Percentiles rank a stretch among this genome's conserved stretches.
Evolutionary conservation across 2,329 filamentous ascomycete species (phyloP).

Genomic region (Periconia sp.): DNA sequence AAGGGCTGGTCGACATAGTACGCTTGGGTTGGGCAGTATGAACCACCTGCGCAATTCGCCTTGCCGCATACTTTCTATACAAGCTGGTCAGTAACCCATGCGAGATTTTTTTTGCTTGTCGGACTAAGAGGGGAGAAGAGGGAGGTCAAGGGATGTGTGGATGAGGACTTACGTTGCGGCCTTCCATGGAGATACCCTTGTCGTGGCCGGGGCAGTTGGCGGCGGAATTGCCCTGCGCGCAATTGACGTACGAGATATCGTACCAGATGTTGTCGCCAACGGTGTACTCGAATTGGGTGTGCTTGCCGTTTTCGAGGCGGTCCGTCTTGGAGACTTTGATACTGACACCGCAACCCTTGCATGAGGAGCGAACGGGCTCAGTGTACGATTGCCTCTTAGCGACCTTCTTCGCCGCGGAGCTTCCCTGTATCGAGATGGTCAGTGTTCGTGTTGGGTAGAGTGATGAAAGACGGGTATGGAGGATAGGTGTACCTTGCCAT

Average conservation of each 20-base stretch:
- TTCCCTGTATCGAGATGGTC: background rate
- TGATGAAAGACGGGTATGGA: background rate
- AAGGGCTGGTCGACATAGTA: conserved; percentile 28
- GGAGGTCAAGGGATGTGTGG: background rate
- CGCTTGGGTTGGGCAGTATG: conserved; percentile 25
- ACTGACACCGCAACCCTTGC: conserved; percentile 20
- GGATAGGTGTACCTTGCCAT: conserved; percentile 3
- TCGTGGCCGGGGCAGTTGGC: conserved; percentile 24
- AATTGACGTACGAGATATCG: conserved; percentile 33
- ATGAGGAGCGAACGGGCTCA: conserved; percentile 19
- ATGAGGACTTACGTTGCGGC: background rate
- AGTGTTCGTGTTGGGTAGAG: background rate
- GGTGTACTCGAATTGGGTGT: conserved; percentile 33
- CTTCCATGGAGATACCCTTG: conserved; percentile 21
- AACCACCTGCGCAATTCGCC: conserved; percentile 16
- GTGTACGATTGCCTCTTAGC: background rate
- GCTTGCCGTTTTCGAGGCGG: conserved; percentile 17
- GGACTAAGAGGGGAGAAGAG: background rate
- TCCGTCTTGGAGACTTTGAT: conserved; percentile 30
- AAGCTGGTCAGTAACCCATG: background rate
- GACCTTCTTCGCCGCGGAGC: background rate
- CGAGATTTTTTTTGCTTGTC: background rate
- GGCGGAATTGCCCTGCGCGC: conserved; percentile 22
- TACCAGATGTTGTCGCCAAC: conserved; percentile 24
- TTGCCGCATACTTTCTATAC: conserved; percentile 14